A percentile compares a stretch with the other conserved stretches of the same genome.
phyloP scores from a whole-genome alignment of 768 basidiomycete species.

The Boletus rubroflammeus region DNA sequence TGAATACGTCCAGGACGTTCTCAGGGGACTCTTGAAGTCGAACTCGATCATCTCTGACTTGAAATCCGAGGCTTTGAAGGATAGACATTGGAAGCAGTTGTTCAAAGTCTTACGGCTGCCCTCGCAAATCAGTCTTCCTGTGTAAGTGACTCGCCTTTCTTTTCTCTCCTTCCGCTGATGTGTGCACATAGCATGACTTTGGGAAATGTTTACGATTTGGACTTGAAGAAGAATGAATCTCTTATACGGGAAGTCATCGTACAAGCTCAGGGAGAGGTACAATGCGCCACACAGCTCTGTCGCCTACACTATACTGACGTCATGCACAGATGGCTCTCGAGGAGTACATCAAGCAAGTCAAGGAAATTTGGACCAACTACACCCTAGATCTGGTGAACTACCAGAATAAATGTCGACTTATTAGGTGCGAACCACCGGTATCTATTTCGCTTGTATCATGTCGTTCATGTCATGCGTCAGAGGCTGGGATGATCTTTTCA shows the following conservation, averaged over 20 bases:
- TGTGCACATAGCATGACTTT: constrained; percentile 74
- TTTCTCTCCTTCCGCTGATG: constrained; percentile 3
- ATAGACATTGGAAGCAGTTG: constrained; percentile 96
- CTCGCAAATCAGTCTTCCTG: constrained; percentile 67
- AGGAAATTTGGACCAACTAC: constrained; percentile 95
- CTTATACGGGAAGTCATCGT: constrained; percentile 92
- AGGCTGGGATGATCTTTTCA: constrained; percentile 97
- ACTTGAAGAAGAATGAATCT: constrained; percentile 88
- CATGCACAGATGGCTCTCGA: constrained; percentile 82
- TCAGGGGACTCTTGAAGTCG: constrained; percentile 82
- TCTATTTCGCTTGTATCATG: not conserved
- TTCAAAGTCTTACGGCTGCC: constrained; percentile 84
- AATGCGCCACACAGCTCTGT: constrained; percentile 5
- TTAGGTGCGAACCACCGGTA: constrained; percentile 48
- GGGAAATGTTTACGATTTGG: constrained; percentile 95
- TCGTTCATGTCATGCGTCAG: constrained; percentile 37
- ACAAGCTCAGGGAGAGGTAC: constrained; percentile 95
- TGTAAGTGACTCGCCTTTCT: constrained; percentile 45
- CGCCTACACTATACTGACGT: constrained; percentile 6
- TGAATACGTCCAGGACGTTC: constrained; percentile 92
- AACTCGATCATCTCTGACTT: constrained; percentile 89
- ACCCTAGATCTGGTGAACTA: constrained; percentile 96
- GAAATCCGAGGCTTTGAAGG: constrained; percentile 95
- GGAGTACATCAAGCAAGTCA: constrained; percentile 94
- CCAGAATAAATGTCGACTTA: constrained; percentile 97